Conservation (phyloP, 768 basidiomycete genomes). For the Tremella yokohamensis region DNA sequence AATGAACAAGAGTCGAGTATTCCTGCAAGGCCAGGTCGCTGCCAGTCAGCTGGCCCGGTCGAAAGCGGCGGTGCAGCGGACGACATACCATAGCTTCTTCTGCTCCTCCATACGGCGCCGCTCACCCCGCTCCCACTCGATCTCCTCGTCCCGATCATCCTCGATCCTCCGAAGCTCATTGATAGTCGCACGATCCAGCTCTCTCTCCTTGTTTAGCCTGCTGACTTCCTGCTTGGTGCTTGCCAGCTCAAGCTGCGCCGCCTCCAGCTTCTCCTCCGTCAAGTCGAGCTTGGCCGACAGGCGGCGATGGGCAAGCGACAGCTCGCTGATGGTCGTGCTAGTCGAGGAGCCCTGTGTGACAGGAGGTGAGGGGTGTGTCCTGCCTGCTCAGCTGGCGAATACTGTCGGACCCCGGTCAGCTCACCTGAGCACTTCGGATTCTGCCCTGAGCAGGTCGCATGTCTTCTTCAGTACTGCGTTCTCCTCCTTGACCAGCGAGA, state of each 20-base stretch:
- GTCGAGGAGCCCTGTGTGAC: constrained; percentile 15
- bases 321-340: constrained; percentile 43
- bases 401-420: constrained; percentile 6
- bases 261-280: constrained; percentile 31
- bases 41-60: constrained; percentile 3
- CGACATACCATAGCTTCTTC: constrained; percentile 45
- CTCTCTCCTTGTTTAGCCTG: constrained; percentile 33
- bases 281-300: constrained; percentile 47
- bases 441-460: constrained; percentile 13
- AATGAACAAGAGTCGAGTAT: constrained; percentile 34
- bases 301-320: constrained; percentile 49
- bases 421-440: constrained; percentile 38
- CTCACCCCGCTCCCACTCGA: constrained; percentile 44
- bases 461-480: constrained; percentile 17
- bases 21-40: constrained; percentile 47
- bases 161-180: constrained; percentile 35
- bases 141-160: constrained; percentile 42
- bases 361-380: constrained; percentile 23
- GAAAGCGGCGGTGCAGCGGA: neutral
- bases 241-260: constrained; percentile 24
- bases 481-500: constrained; percentile 31
- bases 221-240: constrained; percentile 28
- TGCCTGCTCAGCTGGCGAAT: neutral
- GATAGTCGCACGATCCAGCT: constrained; percentile 29
- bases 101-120: constrained; percentile 41